These are phyloP conservation scores for Hansenula sp. DNA, from an alignment of 1,139 yeast genomes.

Conservation along the genomic window DNA sequence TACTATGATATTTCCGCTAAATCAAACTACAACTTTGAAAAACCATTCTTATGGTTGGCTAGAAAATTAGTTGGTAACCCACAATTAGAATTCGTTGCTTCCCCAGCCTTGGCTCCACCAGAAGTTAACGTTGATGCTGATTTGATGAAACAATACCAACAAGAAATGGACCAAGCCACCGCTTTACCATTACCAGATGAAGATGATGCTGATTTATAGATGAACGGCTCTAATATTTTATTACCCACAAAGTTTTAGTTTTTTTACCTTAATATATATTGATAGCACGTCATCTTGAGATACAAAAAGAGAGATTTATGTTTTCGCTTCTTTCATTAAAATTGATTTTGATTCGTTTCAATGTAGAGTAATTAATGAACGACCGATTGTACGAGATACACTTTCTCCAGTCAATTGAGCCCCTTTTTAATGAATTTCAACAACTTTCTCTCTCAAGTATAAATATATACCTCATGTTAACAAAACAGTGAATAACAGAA, in stretches of 20 bases:
- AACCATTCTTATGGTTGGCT: constrained; percentile 99
- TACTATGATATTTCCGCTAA: constrained; percentile 99
- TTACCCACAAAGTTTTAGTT: constrained; percentile 1
- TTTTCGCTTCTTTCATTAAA: neutral
- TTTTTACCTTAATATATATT: constrained; percentile 3
- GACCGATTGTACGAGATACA: no score
- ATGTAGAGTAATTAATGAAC: no score
- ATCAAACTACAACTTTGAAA: constrained; percentile 99
- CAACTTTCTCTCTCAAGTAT: no score
- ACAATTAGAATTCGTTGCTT: constrained; percentile 95
- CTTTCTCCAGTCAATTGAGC: no score
- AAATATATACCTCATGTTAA: no score
- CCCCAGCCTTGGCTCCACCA: constrained; percentile 99
- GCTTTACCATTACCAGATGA: constrained; percentile 99
- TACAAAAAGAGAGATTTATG: neutral
- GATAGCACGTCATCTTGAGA: neutral
- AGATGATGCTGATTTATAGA: constrained; percentile 97
- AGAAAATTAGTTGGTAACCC: constrained; percentile 99
- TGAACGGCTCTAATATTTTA: constrained; percentile 1
- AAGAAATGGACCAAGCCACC: constrained; percentile 99
- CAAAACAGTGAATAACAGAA: no score
- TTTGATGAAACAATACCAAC: constrained; percentile 97
- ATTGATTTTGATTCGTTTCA: no score
- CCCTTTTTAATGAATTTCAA: no score
- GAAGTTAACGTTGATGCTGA: constrained; percentile 97